Conservation (phyloP, 164 flowering plant genomes). For the Piper betle region DNA sequence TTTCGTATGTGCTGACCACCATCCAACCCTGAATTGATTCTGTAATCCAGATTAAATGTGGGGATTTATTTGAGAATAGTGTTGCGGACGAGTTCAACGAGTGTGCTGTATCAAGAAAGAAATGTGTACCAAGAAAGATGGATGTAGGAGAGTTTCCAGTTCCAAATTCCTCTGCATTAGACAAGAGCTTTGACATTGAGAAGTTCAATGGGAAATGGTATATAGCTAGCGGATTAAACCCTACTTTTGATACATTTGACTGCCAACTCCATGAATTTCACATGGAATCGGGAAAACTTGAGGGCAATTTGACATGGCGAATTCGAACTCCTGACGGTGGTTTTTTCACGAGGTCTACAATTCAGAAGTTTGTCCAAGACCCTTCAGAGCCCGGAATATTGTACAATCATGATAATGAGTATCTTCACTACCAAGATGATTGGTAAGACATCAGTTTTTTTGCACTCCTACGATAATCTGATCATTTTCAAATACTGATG, state of each 20-base stretch:
- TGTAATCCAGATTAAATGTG: slow-evolving; percentile 74
- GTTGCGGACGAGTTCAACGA: slow-evolving; percentile 91
- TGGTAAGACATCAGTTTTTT: slow-evolving; percentile 27
- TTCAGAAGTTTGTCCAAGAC: slow-evolving; percentile 79
- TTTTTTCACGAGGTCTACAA: slow-evolving; percentile 61
- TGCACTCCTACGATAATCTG: background rate
- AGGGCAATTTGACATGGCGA: slow-evolving; percentile 82
- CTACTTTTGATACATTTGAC: slow-evolving; percentile 78
- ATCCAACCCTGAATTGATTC: background rate
- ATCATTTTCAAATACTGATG: background rate
- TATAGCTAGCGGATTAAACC: slow-evolving; percentile 83
- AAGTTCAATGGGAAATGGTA: slow-evolving; percentile 94
- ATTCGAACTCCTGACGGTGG: slow-evolving; percentile 78
- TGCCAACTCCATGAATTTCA: slow-evolving; percentile 94
- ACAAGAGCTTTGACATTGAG: slow-evolving; percentile 55
- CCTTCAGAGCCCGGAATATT: slow-evolving; percentile 69
- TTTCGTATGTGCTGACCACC: too few species aligned
- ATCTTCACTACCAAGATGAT: slow-evolving; percentile 93
- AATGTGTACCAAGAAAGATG: slow-evolving; percentile 84
- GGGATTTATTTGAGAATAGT: slow-evolving; percentile 79
- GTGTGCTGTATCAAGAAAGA: slow-evolving; percentile 94
- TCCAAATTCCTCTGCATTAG: slow-evolving; percentile 69
- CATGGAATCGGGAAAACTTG: slow-evolving; percentile 52
- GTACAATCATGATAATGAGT: slow-evolving; percentile 91
- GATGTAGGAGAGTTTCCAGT: slow-evolving; percentile 85